Conservation (phyloP, 257 asterid genomes). For the Fraxinus americana region DNA sequence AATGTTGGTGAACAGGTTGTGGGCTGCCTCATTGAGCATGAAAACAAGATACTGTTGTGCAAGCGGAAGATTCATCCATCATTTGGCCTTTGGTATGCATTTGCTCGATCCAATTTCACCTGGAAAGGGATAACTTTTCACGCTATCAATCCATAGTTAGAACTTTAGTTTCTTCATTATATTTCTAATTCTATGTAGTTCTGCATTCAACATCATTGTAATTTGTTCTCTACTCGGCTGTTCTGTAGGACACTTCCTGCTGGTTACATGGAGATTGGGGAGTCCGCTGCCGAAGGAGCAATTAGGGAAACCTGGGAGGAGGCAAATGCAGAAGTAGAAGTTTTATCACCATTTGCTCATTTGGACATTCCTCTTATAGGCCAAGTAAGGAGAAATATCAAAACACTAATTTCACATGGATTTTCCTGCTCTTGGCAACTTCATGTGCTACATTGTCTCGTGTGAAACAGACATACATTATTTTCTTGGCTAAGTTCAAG, state of each 20-base stretch:
- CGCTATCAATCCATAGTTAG: not conserved
- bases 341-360: constrained; percentile 78
- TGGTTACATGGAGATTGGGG: constrained; percentile 97
- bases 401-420: constrained; percentile 4
- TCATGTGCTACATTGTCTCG: constrained; percentile 14
- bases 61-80: constrained; percentile 93
- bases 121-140: not conserved
- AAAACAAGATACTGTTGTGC: constrained; percentile 80
- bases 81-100: constrained; percentile 85
- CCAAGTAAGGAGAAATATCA: constrained; percentile 51
- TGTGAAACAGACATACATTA: constrained; percentile 76
- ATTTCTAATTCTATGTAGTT: not conserved
- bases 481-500: constrained; percentile 89
- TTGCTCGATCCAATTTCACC: not conserved
- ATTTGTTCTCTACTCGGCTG: constrained; percentile 5
- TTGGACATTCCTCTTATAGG: constrained; percentile 95
- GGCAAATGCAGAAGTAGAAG: constrained; percentile 89
- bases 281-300: constrained; percentile 92
- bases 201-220: not conserved
- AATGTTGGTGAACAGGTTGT: constrained; percentile 58
- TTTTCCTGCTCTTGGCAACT: constrained; percentile 18
- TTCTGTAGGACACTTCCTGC: constrained; percentile 92
- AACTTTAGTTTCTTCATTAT: not conserved
- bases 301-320: constrained; percentile 94
- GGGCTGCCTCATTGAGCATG: constrained; percentile 96